Conservation (phyloP, 768 basidiomycete species). For the Crassisporium funariophilum region DNA sequence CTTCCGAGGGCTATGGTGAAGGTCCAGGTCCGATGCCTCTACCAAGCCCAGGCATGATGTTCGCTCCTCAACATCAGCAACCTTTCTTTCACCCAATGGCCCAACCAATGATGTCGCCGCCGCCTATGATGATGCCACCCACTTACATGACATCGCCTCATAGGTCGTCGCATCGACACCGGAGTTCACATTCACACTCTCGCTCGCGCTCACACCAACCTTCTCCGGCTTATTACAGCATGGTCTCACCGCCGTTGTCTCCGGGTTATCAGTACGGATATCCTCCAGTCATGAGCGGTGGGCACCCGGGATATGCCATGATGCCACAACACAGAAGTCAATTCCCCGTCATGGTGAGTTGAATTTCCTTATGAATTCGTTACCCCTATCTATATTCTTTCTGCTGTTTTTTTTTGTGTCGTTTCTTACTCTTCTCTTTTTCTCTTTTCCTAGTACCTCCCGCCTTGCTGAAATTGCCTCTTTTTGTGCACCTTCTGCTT, state of each 20-base stretch:
- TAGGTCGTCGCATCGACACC: conserved; percentile 16
- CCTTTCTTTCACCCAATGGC: conserved; percentile 17
- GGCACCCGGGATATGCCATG: conserved; percentile 24
- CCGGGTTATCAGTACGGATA: conserved; percentile 22
- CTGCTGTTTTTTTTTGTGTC: conserved; percentile 4
- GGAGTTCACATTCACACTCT: conserved; percentile 17
- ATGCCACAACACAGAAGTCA: conserved; percentile 22
- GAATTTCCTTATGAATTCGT: conserved; percentile 4
- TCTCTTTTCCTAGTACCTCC: conserved; percentile 9
- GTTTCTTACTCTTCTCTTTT: conserved; percentile 7
- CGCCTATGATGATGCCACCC: conserved; percentile 21
- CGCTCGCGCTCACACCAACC: conserved; percentile 16
- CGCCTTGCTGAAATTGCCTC: conserved; percentile 10
- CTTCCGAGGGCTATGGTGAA: conserved; percentile 22
- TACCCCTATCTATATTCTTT: background rate
- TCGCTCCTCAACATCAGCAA: conserved; percentile 18
- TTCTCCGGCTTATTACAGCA: conserved; percentile 20
- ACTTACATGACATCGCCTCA: conserved; percentile 14
- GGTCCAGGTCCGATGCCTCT: conserved; percentile 30
- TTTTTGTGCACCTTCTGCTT: conserved; percentile 9
- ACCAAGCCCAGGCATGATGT: conserved; percentile 18
- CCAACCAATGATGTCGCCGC: conserved; percentile 21
- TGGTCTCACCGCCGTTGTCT: conserved; percentile 25
- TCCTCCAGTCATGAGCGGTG: conserved; percentile 13
- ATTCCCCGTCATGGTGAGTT: conserved; percentile 27